Conservation (phyloP, 1,139 yeast genomes). For the Groenewaldozyma auringiensis region DNA sequence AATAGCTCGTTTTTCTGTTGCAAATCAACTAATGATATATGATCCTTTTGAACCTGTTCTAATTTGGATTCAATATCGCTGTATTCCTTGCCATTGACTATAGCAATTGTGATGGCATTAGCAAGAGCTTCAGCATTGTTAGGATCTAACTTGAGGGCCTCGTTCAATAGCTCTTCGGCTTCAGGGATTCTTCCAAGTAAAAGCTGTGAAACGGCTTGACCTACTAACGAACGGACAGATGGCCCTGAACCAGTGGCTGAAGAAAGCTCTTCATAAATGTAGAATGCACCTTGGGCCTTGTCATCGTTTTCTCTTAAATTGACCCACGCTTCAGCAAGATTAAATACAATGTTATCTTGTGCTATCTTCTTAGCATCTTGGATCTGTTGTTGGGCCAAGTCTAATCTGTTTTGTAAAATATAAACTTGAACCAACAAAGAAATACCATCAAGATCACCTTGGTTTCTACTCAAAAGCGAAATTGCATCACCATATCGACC, state of each 20-base stretch:
- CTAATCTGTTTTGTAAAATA: slow-evolving; percentile 29
- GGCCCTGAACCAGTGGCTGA: slow-evolving; percentile 37
- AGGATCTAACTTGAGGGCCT: slow-evolving; percentile 37
- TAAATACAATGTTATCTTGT: slow-evolving; percentile 60
- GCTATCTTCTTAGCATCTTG: slow-evolving; percentile 41
- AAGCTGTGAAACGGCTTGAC: slow-evolving; percentile 41
- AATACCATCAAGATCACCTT: slow-evolving; percentile 31
- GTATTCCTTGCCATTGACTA: slow-evolving; percentile 42
- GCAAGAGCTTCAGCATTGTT: slow-evolving; percentile 47
- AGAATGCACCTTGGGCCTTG: slow-evolving; percentile 53
- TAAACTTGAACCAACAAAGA: slow-evolving; percentile 33
- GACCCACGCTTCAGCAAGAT: slow-evolving; percentile 62
- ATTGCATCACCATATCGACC: slow-evolving; percentile 31
- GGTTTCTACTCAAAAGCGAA: slow-evolving; percentile 24
- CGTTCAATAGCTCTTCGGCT: slow-evolving; percentile 39
- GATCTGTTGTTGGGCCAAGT: slow-evolving; percentile 30
- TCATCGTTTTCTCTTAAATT: slow-evolving; percentile 51
- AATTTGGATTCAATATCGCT: slow-evolving; percentile 38
- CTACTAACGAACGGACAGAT: slow-evolving; percentile 42
- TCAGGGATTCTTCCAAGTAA: slow-evolving; percentile 43
- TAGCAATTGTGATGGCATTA: slow-evolving; percentile 48
- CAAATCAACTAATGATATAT: slow-evolving; percentile 45
- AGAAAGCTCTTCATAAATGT: slow-evolving; percentile 66
- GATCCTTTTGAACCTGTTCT: slow-evolving; percentile 39
- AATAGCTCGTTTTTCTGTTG: slow-evolving; percentile 47